Conservation (phyloP, 805 yeast species). For the Yarrowia hollandica region DNA sequence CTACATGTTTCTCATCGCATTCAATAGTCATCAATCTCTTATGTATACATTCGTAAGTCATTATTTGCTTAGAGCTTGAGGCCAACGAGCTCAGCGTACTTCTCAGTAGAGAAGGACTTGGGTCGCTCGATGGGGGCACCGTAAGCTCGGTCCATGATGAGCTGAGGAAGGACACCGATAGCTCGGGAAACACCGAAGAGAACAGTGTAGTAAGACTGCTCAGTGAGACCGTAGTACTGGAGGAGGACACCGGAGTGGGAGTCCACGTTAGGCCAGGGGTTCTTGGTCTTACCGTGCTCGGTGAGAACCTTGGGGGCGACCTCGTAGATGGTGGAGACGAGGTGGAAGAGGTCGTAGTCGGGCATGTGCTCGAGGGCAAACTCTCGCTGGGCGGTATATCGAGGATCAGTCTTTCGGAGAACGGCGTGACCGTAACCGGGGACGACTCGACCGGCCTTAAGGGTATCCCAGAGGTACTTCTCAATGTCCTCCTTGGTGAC, state of each 20-base stretch:
- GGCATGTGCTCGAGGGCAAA: conserved; percentile 62
- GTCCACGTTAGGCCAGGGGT: conserved; percentile 85
- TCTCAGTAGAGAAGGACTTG: conserved; percentile 54
- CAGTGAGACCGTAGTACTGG: conserved; percentile 76
- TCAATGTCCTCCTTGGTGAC: conserved; percentile 55
- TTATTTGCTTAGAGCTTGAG: conserved; percentile 30
- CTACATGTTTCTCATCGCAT: not conserved
- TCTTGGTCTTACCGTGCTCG: conserved; percentile 80
- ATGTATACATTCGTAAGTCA: conserved; percentile 26
- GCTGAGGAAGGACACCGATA: conserved; percentile 74
- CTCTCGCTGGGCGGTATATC: conserved; percentile 71
- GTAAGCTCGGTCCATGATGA: conserved; percentile 73
- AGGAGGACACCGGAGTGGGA: conserved; percentile 76
- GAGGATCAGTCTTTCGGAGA: conserved; percentile 77
- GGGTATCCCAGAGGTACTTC: conserved; percentile 67
- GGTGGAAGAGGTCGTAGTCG: conserved; percentile 61
- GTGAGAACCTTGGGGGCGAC: conserved; percentile 74
- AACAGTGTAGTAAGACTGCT: conserved; percentile 74
- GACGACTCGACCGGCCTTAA: conserved; percentile 72
- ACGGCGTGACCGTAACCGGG: conserved; percentile 93
- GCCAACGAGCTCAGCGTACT: conserved; percentile 37
- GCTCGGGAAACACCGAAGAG: conserved; percentile 82
- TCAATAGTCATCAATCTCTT: conserved; percentile 28
- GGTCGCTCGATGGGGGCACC: conserved; percentile 85
- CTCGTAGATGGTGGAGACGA: conserved; percentile 64